Evolutionary conservation across 352 stramenopile genomes (phyloP), one percentile per base, ranked within the genome.

Genomic region (Pythium myriotylum): DNA sequence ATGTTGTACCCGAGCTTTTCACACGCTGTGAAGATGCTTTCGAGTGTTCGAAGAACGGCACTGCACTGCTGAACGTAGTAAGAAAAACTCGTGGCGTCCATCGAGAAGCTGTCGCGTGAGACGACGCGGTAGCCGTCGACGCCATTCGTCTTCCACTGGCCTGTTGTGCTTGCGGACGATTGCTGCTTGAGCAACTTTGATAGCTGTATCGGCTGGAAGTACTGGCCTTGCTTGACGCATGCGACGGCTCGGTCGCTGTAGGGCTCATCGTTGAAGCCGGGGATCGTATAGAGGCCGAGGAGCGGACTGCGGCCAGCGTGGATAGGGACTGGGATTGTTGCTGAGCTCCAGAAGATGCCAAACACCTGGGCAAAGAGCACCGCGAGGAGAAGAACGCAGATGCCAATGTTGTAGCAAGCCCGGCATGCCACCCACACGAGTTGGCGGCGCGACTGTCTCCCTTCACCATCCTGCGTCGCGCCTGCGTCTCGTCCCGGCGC

Each of bases 191-290:
- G 39, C 3, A 59, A 62, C 48, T 61, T 22, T 3, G 39, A 47
- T 2, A 73, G 61, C 16, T 79, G 61, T 13, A 76, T 49, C 0
- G 77, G 70, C n/a, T 61, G 50, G 42, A 70, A 82, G 0, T 43
- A 24, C 3, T 43, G 47, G 0, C 61, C 70, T 0, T 65, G 39
- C 4, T 47, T 24, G 0, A 66, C 40, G 32, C 74, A 86, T 3
- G 69, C 65, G 14, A 83, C 53, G 5, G 58, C 53, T 5, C 76
- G 76, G 50, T 83, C 76, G 2, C 69, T 35, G 43, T 76, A 84
- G 3, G 68, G 77, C 9, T 73, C 57, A 26, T 86, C 77, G 58
- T 79, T 86, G 6, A 39, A 40, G 1, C 77, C 73, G 2, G 49
- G 26, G n/a, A 81, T 37, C 4, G 43, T 1, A 41, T 42, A 43